A percentile compares a stretch with the other conserved stretches of the same genome.
Conservation (phyloP, 2,329 filamentous ascomycete species). For the Aspergillus amoenus region DNA sequence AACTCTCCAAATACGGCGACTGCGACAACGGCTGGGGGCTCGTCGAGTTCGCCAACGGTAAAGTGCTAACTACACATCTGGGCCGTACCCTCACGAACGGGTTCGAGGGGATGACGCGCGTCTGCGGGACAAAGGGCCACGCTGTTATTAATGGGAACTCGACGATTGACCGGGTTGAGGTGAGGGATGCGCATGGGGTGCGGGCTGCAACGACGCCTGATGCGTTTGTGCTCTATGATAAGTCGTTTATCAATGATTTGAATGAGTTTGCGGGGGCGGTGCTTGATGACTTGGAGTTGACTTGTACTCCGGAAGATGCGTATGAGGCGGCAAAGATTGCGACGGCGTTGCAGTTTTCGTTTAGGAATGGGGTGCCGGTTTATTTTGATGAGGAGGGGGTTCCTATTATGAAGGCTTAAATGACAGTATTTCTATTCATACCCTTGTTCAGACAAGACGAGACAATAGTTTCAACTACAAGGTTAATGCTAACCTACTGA, state of each 20-base stretch:
- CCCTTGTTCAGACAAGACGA: too few relatives aligned
- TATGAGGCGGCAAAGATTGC: constrained; percentile 8
- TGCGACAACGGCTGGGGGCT: constrained; percentile 30
- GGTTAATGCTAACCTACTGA: too few relatives aligned
- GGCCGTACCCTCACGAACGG: constrained; percentile 39
- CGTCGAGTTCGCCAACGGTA: constrained; percentile 40
- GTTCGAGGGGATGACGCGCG: constrained; percentile 34
- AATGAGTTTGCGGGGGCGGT: constrained; percentile 7
- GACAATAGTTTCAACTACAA: too few relatives aligned
- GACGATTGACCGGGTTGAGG: background rate
- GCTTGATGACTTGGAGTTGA: constrained; percentile 3
- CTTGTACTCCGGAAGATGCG: constrained; percentile 9
- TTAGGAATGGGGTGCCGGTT: constrained; percentile 10
- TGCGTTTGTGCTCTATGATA: constrained; percentile 9
- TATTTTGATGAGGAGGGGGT: constrained; percentile 12
- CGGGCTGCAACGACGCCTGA: background rate
- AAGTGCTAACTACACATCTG: constrained; percentile 35
- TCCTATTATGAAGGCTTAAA: constrained; percentile 1
- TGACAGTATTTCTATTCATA: too few relatives aligned
- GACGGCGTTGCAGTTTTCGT: constrained; percentile 8
- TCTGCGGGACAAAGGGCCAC: constrained; percentile 22
- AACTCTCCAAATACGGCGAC: constrained; percentile 9
- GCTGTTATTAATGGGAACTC: too few relatives aligned
- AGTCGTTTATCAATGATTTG: constrained; percentile 6
- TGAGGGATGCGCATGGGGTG: background rate